A percentile compares a stretch with the other conserved stretches of the same genome.
phyloP scores from a whole-genome alignment of 2,329 filamentous ascomycete species.

The Microsporum ferrugineum region DNA sequence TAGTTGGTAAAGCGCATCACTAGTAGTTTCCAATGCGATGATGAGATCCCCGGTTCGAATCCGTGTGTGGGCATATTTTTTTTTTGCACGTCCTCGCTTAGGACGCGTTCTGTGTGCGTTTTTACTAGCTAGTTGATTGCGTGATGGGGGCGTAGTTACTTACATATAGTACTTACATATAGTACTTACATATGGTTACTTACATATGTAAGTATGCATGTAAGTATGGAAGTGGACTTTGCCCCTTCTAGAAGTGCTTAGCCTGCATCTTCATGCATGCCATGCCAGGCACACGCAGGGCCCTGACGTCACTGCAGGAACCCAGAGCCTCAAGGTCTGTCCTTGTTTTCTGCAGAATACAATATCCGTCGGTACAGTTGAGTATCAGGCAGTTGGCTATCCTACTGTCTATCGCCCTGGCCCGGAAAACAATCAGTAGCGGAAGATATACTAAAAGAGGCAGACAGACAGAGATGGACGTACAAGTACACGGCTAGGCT shows the following conservation, averaged over 20 bases:
- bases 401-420: too few relatives aligned
- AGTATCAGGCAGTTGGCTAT: too few relatives aligned
- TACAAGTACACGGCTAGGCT: not conserved
- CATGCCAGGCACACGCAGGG: too few relatives aligned
- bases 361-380: too few relatives aligned
- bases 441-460: not conserved
- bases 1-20: slow-evolving; percentile 16
- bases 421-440: too few relatives aligned
- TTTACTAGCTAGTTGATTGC: not conserved
- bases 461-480: not conserved
- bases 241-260: not conserved
- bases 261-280: not conserved
- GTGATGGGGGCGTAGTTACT: too few relatives aligned
- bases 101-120: not conserved
- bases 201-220: not conserved
- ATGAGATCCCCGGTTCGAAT: slow-evolving; percentile 16
- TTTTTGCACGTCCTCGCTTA: slow-evolving; percentile 3
- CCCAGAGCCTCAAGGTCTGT: too few relatives aligned
- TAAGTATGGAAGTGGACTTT: not conserved
- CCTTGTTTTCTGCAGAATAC: too few relatives aligned
- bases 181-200: too few relatives aligned
- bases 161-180: too few relatives aligned
- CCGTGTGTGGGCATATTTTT: slow-evolving; percentile 12
- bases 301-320: not conserved
- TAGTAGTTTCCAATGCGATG: slow-evolving; percentile 11